Evolutionary conservation across 2,329 filamentous ascomycete genomes (phyloP), one percentile per base, ranked within the genome.

Genomic region (Sporothrix brasiliensis): DNA sequence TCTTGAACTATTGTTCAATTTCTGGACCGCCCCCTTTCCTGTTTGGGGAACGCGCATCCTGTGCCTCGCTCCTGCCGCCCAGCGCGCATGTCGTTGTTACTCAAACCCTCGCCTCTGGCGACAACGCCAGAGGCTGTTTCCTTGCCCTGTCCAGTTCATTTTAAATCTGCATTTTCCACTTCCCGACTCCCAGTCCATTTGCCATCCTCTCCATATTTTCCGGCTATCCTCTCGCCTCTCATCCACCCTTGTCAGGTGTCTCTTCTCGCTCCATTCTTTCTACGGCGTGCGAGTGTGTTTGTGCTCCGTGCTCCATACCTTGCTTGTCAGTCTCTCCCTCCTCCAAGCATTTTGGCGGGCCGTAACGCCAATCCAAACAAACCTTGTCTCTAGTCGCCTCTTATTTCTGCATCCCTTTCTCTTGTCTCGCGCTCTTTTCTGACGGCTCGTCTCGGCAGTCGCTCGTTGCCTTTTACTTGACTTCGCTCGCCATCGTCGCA

Each of bases 51-150:
- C 34, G 65, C 65, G 47, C 47, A 52, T 49, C 63, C 49, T 14
- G 9, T 53, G 47, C 21, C 30, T 53, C 63, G 44, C 44, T 39
- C 27, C 65, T 67, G 14, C 30, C 34, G 14, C 65, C 47, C 49
- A 27, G 19, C n/a, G 30, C 47, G 49, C 21, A 41, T 21, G 34
- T 68, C 66, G 21, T 68, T 14, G 66, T 68, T 68, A 56, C 52
- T 56, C 66, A 53, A 54, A 58, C 39, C 34, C 66, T 56, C 52
- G 50, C 66, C 66, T 68, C 52, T 68, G 66, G 66, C 39, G 66
- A 68, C 66, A 58, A 39, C 63, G 47, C 63, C 24, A 16, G 24
- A 4, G 58, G 39, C 39, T 61, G 16, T 24, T 54, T 67, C 50
- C 49, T 53, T 24, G 47, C 56, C 50, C 30, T 53, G 47, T 41